Evolutionary conservation across 306 rosid species (phyloP).

Genomic region (Hippophae rhamnoides): DNA sequence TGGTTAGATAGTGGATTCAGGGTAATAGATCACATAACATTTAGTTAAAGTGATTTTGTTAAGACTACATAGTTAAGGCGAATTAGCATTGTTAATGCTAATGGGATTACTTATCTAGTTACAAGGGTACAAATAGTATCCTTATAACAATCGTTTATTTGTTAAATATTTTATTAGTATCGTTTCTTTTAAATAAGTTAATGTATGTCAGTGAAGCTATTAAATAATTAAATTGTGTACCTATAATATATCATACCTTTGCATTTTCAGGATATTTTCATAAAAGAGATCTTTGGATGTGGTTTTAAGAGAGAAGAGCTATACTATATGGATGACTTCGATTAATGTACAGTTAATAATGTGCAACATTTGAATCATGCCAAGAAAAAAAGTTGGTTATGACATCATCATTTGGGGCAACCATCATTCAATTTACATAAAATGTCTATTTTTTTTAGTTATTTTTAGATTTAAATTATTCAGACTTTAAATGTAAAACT

Average conservation of each 20-base stretch:
- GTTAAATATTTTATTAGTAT: no score
- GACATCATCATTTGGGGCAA: no score
- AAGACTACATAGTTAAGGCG: background rate
- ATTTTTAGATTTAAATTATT: no score
- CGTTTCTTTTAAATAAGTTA: no score
- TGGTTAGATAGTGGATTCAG: background rate
- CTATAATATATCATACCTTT: background rate
- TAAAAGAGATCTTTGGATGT: background rate
- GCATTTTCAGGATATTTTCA: background rate
- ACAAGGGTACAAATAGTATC: background rate
- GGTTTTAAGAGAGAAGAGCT: background rate
- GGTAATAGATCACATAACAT: background rate
- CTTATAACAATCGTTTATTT: background rate
- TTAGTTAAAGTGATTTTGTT: background rate
- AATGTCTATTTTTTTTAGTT: no score
- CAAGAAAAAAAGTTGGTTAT: no score
- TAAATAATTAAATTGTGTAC: background rate
- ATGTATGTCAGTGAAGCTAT: background rate
- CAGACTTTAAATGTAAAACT: no score
- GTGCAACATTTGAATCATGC: no score
- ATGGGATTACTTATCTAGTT: constrained; percentile 2
- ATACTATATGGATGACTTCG: background rate
- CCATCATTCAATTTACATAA: no score
- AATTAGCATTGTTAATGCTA: background rate
- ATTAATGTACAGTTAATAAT: no score